Base-by-base conservation (phyloP, 768 basidiomycete species). In the Mycena maculata region DNA sequence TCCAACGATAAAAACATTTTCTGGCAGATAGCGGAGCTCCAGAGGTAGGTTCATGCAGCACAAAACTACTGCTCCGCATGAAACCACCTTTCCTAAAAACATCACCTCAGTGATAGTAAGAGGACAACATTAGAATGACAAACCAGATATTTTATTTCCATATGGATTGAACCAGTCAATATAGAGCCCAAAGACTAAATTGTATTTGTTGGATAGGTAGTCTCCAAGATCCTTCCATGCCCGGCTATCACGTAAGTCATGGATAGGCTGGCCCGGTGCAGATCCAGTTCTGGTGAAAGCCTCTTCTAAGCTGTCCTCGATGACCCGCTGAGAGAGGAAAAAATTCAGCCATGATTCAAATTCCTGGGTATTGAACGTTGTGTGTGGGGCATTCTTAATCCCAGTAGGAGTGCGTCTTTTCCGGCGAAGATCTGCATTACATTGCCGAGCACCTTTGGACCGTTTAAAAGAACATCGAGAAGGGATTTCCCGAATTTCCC, bases 161-260 rank as follows among this genome's bases (percentile, higher is more conserved):
- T 60, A 65, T 0, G 71, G 74, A 52, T 77, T 77, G 58, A 77
- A 77, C 73, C 73, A 76, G 47, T 77, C 72, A 18, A 76, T 47
- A n/a, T 63, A 77, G 20, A 77, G 41, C 18, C 67, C 74, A 50
- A 70, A 77, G 1, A 69, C 73, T 5, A 77, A 47, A 27, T 68
- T 48, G 7, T 66, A 70, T 23, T 11, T 58, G n/a, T 12, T 28
- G 4, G 4, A 13, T 10, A 47, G 18, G 44, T 36, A 69, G 12
- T 42, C 45, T 20, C 36, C 25, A 0, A 69, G 48, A 28, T 44
- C 53, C 20, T 53, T 25, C 70, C 70, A 71, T 4, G 57, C 55
- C n/a, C n/a, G n/a, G n/a, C n/a, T n/a, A n/a, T n/a, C n/a, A n/a
- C n/a, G n/a, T n/a, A n/a, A n/a, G 31, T 59, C 64, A n/a, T 44